Percentiles rank a stretch among this genome's conserved stretches.
Conservation (phyloP, 2,329 filamentous ascomycete genomes). For the Fusarium fujikuroi region DNA sequence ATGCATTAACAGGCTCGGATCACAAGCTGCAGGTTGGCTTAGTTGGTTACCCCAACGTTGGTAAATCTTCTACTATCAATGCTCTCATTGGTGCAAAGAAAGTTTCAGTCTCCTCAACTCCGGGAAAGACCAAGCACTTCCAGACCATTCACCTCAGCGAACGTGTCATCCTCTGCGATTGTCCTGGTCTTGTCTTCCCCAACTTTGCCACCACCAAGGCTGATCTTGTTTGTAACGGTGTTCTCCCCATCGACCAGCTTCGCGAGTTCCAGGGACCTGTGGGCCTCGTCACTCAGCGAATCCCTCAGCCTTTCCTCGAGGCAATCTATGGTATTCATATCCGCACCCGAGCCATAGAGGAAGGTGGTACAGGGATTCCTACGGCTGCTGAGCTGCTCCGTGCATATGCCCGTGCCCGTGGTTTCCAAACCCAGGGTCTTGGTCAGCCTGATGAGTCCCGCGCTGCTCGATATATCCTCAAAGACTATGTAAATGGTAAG, state of each 20-base stretch:
- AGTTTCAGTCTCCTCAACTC: slow-evolving; percentile 96
- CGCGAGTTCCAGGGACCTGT: slow-evolving; percentile 91
- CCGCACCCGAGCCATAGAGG: slow-evolving; percentile 80
- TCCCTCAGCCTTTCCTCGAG: slow-evolving; percentile 90
- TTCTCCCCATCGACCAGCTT: slow-evolving; percentile 95
- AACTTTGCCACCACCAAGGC: slow-evolving; percentile 98
- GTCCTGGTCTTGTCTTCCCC: slow-evolving; percentile 96
- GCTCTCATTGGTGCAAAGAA: slow-evolving; percentile 98
- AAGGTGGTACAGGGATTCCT: slow-evolving; percentile 89
- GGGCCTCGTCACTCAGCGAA: slow-evolving; percentile 82
- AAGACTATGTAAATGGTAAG: slow-evolving; percentile 98
- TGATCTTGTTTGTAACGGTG: slow-evolving; percentile 93
- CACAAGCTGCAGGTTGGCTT: slow-evolving; percentile 88
- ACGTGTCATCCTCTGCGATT: slow-evolving; percentile 93
- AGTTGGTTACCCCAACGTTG: slow-evolving; percentile 98
- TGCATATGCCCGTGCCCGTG: slow-evolving; percentile 88
- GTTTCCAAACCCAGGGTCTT: slow-evolving; percentile 88
- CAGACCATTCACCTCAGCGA: slow-evolving; percentile 96
- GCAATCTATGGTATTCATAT: slow-evolving; percentile 95
- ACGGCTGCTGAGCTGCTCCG: slow-evolving; percentile 86
- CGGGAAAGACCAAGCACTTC: slow-evolving; percentile 99
- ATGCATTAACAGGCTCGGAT: slow-evolving; percentile 53
- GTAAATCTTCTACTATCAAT: slow-evolving; percentile 99
- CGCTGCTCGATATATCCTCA: slow-evolving; percentile 88
- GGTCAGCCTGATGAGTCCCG: slow-evolving; percentile 94